Evolutionary conservation across 441 rosid species (phyloP).

Genomic region (Adansonia rubrostipa): DNA sequence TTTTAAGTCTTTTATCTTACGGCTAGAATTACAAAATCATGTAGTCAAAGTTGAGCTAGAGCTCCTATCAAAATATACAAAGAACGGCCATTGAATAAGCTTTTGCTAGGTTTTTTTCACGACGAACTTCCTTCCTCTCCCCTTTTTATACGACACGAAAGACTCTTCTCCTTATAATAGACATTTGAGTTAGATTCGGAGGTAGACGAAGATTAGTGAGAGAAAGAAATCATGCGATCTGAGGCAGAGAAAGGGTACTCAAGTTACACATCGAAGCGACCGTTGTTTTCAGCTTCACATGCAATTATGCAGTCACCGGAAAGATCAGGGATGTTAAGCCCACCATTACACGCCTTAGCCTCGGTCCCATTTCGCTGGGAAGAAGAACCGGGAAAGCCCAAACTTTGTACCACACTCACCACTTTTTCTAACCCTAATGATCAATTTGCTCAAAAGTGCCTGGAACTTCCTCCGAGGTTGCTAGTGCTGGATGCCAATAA

Average conservation of each 20-base stretch:
- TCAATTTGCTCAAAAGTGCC: conserved; percentile 45
- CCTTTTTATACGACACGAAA: conserved; percentile 31
- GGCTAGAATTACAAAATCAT: not conserved
- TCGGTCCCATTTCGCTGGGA: conserved; percentile 91
- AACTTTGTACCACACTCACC: conserved; percentile 46
- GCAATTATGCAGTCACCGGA: conserved; percentile 52
- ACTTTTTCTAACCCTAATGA: conserved; percentile 17
- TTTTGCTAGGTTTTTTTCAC: conserved; percentile 3
- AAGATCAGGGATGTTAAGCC: conserved; percentile 53
- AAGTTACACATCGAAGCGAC: conserved; percentile 40
- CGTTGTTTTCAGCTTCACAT: conserved; percentile 40
- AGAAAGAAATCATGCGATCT: conserved; percentile 40
- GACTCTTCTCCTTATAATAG: conserved; percentile 10
- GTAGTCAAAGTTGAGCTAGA: not conserved
- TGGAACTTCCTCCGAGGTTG: conserved; percentile 76
- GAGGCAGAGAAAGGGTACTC: conserved; percentile 35
- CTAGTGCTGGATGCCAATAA: conserved; percentile 30
- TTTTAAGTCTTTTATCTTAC: not conserved
- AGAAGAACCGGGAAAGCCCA: conserved; percentile 89
- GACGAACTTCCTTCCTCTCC: conserved; percentile 25
- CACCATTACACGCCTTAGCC: conserved; percentile 65
- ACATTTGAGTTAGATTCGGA: not conserved
- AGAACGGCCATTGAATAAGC: not conserved
- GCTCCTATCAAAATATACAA: not conserved
- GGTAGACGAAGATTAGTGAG: not conserved